Base-by-base conservation (phyloP, 768 basidiomycete species). In the Crucibulum laeve region DNA sequence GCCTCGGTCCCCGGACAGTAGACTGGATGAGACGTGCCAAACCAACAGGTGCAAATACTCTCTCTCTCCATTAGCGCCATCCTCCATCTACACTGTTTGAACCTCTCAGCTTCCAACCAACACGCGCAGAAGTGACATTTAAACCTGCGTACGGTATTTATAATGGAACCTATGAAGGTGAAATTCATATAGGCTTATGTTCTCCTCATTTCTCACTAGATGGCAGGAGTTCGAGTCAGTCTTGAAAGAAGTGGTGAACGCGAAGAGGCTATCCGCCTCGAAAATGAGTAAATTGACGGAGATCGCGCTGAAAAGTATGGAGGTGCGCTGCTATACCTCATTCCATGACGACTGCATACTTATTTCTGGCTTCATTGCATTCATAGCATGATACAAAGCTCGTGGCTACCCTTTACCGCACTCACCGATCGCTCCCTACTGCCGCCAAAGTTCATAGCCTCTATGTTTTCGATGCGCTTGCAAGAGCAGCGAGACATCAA, bases 401-500 rank as follows among this genome's bases (percentile, higher is more conserved):
- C 39, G 87, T 97, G 40, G 89, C 92, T 22, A 77, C 82, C 41
- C 76, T 98, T 25, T 96, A 90, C 63, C 86, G 89, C 44, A 87
- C 84, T 7, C 94, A 97, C 69, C 91, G 87, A 63, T 77, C 82
- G 6, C 72, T 95, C 25, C 67, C 81, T 3, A 63, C 77, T 13
- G 53, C 74, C 8, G 72, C 76, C 49, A 95, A 97, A 60, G 78
- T 94, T 46, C 82, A 80, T 28, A 92, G 91, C 65, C 73, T 99
- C 39, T 99, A 98, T 64, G 82, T 86, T 30, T 90, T 99, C 59
- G 94, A 99, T 66, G 89, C 94, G 15, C 74, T 99, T 48, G 79
- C 91, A 33, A 83, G 95, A 45, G 92, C 85, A 14, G 91, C 91
- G 15, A 76, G 82, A 46, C 70, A 71, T 46, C 73, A 81, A 37